These are phyloP conservation scores for Arthrobotrys pseudoclavata DNA, from an alignment of 2,329 filamentous ascomycete genomes.

Conservation along the genomic window DNA sequence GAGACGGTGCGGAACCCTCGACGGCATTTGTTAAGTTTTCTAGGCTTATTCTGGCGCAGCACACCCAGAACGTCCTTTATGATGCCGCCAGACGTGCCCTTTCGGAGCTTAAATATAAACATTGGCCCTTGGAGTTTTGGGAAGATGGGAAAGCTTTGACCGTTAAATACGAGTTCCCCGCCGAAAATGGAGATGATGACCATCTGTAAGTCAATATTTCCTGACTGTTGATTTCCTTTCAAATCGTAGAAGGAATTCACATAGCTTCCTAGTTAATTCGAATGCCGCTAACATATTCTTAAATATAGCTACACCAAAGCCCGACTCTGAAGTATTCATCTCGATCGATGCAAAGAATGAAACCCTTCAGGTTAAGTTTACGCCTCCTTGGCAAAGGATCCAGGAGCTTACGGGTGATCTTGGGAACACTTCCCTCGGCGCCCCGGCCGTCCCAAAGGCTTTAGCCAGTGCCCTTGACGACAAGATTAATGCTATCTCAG, in stretches of 20 bases:
- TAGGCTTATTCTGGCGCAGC: neutral
- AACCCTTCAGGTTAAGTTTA: slow-evolving; percentile 23
- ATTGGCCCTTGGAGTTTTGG: neutral
- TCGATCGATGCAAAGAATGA: slow-evolving; percentile 28
- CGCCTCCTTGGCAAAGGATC: slow-evolving; percentile 3
- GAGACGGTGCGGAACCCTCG: neutral
- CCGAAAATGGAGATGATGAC: neutral
- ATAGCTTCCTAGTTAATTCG: neutral
- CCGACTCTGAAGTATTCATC: slow-evolving; percentile 15
- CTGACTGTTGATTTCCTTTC: too few relatives aligned
- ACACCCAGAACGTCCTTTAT: neutral
- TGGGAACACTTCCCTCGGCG: neutral
- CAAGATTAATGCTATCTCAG: neutral
- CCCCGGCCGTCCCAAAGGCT: neutral
- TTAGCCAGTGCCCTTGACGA: neutral
- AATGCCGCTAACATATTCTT: neutral
- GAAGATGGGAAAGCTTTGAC: neutral
- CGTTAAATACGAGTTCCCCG: neutral
- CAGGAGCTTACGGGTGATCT: neutral
- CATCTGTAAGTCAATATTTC: neutral
- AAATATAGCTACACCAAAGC: slow-evolving; percentile 7
- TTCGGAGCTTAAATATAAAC: neutral
- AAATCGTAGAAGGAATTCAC: neutral
- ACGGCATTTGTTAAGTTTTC: neutral
- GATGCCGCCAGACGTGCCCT: neutral